Conservation (phyloP, 1,139 yeast species). For the Yamadazyma sp. region DNA sequence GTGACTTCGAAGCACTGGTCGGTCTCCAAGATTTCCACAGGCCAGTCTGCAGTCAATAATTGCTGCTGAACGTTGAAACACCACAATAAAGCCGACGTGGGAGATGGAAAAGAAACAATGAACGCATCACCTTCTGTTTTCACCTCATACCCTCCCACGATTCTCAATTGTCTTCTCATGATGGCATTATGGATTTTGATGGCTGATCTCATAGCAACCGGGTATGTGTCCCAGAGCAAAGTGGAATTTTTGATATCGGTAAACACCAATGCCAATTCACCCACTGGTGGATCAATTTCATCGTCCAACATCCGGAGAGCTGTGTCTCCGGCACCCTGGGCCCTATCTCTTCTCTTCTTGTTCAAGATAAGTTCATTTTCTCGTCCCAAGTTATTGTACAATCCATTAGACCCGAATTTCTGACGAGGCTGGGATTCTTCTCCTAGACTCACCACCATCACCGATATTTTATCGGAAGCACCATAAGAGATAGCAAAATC, state of each 20-base stretch:
- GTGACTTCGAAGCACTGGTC: conserved; percentile 82
- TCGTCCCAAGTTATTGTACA: conserved; percentile 42
- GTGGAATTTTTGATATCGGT: conserved; percentile 97
- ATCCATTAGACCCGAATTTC: conserved; percentile 29
- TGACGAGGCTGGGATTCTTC: conserved; percentile 32
- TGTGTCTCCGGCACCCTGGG: conserved; percentile 79
- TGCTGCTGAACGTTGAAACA: conserved; percentile 91
- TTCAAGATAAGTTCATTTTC: conserved; percentile 42
- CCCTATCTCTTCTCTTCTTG: conserved; percentile 56
- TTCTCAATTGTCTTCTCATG: conserved; percentile 90
- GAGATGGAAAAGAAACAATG: conserved; percentile 97
- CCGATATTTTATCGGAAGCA: conserved; percentile 78
- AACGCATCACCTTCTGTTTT: conserved; percentile 99
- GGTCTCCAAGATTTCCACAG: conserved; percentile 82
- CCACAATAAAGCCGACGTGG: conserved; percentile 89
- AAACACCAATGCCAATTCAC: conserved; percentile 91
- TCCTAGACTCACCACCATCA: conserved; percentile 72
- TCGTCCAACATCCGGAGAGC: conserved; percentile 80
- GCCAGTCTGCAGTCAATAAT: conserved; percentile 87
- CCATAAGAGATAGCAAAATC: conserved; percentile 96
- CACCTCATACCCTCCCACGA: conserved; percentile 96
- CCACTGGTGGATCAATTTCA: conserved; percentile 94
- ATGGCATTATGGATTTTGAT: conserved; percentile 90
- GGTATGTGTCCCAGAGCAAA: conserved; percentile 87
- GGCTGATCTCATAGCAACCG: conserved; percentile 95